Conservation (phyloP, 2,329 filamentous ascomycete genomes). For the Helotiales sp. region DNA sequence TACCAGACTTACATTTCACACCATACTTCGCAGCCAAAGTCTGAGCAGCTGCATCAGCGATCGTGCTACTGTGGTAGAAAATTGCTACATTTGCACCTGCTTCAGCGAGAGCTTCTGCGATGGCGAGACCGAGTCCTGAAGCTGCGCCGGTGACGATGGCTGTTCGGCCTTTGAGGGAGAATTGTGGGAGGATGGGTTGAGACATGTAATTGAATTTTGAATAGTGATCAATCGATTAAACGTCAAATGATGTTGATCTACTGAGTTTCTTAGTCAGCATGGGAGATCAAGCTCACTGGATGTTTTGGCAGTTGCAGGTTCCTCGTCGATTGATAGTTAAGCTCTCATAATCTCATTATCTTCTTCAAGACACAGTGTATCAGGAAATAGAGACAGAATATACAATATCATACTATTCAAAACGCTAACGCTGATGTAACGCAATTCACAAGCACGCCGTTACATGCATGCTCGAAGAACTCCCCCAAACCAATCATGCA, state of each 20-base stretch:
- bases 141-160: slow-evolving; percentile 54
- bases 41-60: not conserved
- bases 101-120: slow-evolving; percentile 51
- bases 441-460: not conserved
- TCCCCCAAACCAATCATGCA: slow-evolving; percentile 4
- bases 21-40: not conserved
- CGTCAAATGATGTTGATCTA: not conserved
- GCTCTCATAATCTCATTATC: too few species aligned
- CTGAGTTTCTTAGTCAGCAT: not conserved
- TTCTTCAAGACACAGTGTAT: not conserved
- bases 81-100: slow-evolving; percentile 51
- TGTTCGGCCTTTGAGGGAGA: slow-evolving; percentile 52
- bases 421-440: slow-evolving; percentile 1
- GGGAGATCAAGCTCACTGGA: too few species aligned
- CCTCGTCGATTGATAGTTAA: too few species aligned
- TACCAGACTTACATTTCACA: not conserved
- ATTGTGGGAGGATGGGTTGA: slow-evolving; percentile 38
- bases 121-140: slow-evolving; percentile 51
- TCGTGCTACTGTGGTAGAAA: slow-evolving; percentile 45
- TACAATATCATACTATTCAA: slow-evolving; percentile 8
- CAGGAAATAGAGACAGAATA: not conserved
- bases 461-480: not conserved
- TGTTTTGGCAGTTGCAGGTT: too few species aligned
- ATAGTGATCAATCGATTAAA: too few species aligned
- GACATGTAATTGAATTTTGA: not conserved